Evolutionary conservation across 2,329 filamentous ascomycete genomes (phyloP), one percentile per base, ranked within the genome.

Genomic region (Alternaria triticina): DNA sequence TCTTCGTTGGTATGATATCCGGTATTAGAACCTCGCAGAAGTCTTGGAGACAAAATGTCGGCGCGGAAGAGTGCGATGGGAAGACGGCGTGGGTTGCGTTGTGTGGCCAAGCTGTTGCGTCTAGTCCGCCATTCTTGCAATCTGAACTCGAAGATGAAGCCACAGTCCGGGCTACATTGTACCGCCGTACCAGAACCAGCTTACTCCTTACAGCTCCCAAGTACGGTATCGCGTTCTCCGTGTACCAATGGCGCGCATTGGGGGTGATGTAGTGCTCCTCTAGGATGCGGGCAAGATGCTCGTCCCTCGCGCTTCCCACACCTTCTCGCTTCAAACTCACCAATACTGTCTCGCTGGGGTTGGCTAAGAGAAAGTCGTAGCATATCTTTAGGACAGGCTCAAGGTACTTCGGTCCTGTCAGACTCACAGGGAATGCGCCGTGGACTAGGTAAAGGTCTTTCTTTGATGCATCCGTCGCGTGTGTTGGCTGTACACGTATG

Each of bases 251-350:
- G 4, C 78, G 75, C 58, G 84, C 82, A n/a, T 82, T 77, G 62
- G 85, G 84, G 25, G 89, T 86, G 80, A 78, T 71, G 65, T 97
- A 97, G 79, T 91, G 89, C 66, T 88, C 83, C 69, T 88, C 86
- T 13, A 98, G 85, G 74, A 95, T 89, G 58, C 85, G 87, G 66
- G 89, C 89, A 56, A 98, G 87, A 69, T 96, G 90, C 67, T 89
- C 86, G 78, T 98, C 96, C 12, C 88, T 93, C 47, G 90, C 88
- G 56, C 87, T 89, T 58, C 95, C 95, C 0, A 91, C 87, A 20
- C 96, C 96, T 82, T 99, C 96, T 64, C 94, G 90, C 83, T 99
- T 99, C 71, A 99, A 77, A 59, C 91, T 94, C 80, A 98, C 86
- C 70, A 98, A 88, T 64, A 99, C 82, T 0, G 91, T 91, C 82